Evolutionary conservation across 805 yeast genomes (phyloP).

Genomic region (Barnettozyma siamensis): DNA sequence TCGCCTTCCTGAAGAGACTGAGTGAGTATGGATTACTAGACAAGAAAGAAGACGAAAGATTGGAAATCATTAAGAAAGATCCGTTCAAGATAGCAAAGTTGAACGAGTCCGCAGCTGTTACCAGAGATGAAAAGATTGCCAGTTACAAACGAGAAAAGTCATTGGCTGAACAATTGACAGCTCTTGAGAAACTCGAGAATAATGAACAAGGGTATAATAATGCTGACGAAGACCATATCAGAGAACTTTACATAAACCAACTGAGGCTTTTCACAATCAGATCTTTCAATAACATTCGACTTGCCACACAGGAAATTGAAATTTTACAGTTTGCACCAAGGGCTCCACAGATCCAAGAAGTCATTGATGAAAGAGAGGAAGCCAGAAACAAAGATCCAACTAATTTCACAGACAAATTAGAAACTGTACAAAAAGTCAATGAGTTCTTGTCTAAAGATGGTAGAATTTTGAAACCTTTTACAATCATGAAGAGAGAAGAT

Average conservation of each 20-base stretch:
- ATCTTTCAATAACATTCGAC: conserved; percentile 52
- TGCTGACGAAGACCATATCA: conserved; percentile 60
- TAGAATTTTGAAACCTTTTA: conserved; percentile 78
- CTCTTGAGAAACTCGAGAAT: conserved; percentile 32
- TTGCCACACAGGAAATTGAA: conserved; percentile 58
- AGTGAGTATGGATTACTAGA: conserved; percentile 41
- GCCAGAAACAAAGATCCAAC: conserved; percentile 27
- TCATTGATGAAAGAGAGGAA: conserved; percentile 16
- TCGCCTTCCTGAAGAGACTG: conserved; percentile 41
- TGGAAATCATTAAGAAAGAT: conserved; percentile 29
- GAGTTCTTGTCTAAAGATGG: conserved; percentile 68
- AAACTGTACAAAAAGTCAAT: conserved; percentile 32
- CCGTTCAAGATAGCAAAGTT: conserved; percentile 30
- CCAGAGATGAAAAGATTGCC: conserved; percentile 69
- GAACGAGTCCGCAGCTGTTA: conserved; percentile 34
- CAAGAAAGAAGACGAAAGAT: conserved; percentile 30
- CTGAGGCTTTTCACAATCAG: conserved; percentile 46
- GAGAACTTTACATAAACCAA: conserved; percentile 52
- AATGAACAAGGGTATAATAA: conserved; percentile 28
- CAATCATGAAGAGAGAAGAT: conserved; percentile 58
- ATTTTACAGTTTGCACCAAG: conserved; percentile 47
- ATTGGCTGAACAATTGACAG: conserved; percentile 38
- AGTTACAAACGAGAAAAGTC: conserved; percentile 57
- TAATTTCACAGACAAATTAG: conserved; percentile 62
- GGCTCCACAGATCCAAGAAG: conserved; percentile 18